Conservation (phyloP, 768 basidiomycete genomes). For the Crassisporium funariophilum region DNA sequence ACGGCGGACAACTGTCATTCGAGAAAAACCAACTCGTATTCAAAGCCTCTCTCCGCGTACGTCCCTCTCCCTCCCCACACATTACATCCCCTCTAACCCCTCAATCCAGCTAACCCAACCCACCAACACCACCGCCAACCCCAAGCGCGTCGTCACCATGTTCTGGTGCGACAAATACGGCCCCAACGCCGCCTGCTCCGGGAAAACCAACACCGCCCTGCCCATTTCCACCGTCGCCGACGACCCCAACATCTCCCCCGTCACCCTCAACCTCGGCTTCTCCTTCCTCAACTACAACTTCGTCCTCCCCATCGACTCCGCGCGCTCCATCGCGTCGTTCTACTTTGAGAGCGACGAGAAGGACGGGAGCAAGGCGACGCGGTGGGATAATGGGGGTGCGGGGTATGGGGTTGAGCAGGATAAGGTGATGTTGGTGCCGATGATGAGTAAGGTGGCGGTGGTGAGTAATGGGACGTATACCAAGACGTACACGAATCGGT, state of each 20-base stretch:
- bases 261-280: conserved; percentile 35
- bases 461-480: conserved; percentile 25
- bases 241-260: conserved; percentile 38
- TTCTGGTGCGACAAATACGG: conserved; percentile 46
- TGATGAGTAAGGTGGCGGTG: conserved; percentile 32
- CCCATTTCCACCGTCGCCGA: conserved; percentile 32
- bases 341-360: conserved; percentile 52
- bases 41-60: conserved; percentile 42
- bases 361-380: conserved; percentile 37
- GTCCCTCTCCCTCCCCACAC: conserved; percentile 10
- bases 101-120: conserved; percentile 37
- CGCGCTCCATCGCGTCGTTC: conserved; percentile 47
- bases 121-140: conserved; percentile 33
- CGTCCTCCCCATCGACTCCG: conserved; percentile 40
- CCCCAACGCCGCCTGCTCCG: conserved; percentile 32
- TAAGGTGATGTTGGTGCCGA: conserved; percentile 43
- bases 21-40: conserved; percentile 39
- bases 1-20: conserved; percentile 37
- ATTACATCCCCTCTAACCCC: neutral
- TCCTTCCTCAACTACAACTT: conserved; percentile 45
- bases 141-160: conserved; percentile 42
- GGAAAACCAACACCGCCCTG: conserved; percentile 33
- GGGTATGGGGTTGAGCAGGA: conserved; percentile 47
- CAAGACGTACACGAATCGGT: conserved; percentile 25
- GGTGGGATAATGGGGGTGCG: conserved; percentile 43